A percentile compares a stretch with the other conserved stretches of the same genome.
Conservation (phyloP, 164 flowering plant genomes). For the Echeveria elegans region DNA sequence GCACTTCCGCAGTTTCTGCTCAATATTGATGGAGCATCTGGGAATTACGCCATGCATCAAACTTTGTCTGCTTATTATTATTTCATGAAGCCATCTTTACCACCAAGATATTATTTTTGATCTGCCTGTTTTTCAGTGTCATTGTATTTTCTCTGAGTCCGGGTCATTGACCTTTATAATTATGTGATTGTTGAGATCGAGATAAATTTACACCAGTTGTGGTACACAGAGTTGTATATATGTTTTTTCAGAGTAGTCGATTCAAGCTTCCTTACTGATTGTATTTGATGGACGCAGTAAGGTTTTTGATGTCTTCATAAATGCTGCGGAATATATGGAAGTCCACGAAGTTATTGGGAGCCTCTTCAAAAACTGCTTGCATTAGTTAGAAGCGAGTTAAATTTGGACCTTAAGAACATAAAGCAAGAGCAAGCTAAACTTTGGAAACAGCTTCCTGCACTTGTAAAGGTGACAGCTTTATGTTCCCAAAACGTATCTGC, state of each 20-base stretch:
- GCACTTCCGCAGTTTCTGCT: constrained; percentile 93
- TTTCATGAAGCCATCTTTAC: constrained; percentile 91
- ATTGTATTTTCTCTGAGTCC: neutral
- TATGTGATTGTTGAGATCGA: neutral
- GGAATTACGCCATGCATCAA: constrained; percentile 93
- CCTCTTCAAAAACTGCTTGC: constrained; percentile 84
- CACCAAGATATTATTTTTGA: constrained; percentile 64
- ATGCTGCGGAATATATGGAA: constrained; percentile 93
- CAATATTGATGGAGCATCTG: constrained; percentile 84
- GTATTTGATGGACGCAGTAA: constrained; percentile 44
- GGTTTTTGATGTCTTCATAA: constrained; percentile 90
- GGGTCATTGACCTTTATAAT: neutral
- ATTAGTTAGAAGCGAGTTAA: constrained; percentile 84
- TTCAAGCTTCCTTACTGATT: neutral
- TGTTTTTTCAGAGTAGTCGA: neutral
- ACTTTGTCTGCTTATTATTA: constrained; percentile 69
- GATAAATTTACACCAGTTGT: neutral
- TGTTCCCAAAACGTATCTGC: neutral
- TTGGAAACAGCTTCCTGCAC: constrained; percentile 92
- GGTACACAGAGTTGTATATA: neutral
- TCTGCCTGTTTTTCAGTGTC: neutral
- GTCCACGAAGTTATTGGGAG: constrained; percentile 84
- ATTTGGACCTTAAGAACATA: constrained; percentile 81
- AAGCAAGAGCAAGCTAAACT: constrained; percentile 92
- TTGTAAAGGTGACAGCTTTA: constrained; percentile 57